Base-by-base conservation (phyloP, 2,329 filamentous ascomycete genomes). In the Biscogniauxia sp. region DNA sequence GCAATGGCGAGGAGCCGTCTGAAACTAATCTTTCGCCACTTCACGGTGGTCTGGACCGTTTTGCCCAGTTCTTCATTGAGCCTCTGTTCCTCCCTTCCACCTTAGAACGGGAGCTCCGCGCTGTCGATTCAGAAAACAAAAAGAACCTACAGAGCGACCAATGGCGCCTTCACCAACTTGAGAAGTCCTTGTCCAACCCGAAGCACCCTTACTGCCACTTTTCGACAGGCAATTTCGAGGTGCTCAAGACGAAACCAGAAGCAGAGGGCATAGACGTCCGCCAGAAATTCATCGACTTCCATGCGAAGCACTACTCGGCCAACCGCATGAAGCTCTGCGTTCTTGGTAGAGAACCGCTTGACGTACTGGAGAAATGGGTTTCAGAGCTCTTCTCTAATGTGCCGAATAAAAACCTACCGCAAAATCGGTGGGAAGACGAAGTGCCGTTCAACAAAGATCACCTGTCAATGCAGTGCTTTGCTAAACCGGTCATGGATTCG, bases 121-220 rank as follows among this genome's bases (percentile, higher is more conserved):
- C 93, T 0, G 93, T 97, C 20, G 93, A 97, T 72, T 97, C 93
- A 5, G 93, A 97, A 76, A 96, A 97, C 79, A 97, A 97, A 83
- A 97, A 97, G 84, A 97, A 97, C 69, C 79, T 97, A 54, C 93
- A 97, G 77, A 94, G 87, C 73, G 93, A 97, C 71, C 84, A 85
- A 59, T 97, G 93, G 92, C 87, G 93, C 17, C 78, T 96, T 64
- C 87, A 94, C 70, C 93, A 97, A 76, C 82, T 97, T 23, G 90
- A 92, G 72, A 96, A 96, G 78, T 89, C 89, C 2, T 79, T 95
- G n/a, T 92, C 92, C 2, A 97, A 94, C 74, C 88, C 91, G 2
- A 86, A 88, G 15, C 93, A 97, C 70, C 93, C 93, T 0, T 96
- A 91, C 74, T 91, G 91, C 73, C 90, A 96, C 71, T 97, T 97